Evolutionary conservation across 1,284 basidiomycete species (phyloP).

Genomic region (Irpex lacteus): DNA sequence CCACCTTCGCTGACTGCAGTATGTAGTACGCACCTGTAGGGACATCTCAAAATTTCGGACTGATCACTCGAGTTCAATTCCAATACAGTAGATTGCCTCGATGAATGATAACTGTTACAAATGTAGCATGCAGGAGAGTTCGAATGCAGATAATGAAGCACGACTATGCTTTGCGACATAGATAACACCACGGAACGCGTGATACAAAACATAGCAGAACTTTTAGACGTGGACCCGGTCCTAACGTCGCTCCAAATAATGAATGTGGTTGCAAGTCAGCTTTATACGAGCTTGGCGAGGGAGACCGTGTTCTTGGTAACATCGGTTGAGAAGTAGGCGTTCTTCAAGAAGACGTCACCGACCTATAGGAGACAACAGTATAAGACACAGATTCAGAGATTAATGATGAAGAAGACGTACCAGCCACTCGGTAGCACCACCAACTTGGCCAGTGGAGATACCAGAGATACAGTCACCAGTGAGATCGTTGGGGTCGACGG

Average conservation of each 20-base stretch:
- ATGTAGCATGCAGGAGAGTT: not conserved
- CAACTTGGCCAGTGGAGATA: constrained; percentile 65
- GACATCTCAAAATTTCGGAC: no score
- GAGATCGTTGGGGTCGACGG: constrained; percentile 59
- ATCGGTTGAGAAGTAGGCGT: constrained; percentile 77
- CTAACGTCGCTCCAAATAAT: constrained; percentile 2
- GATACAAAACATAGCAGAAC: constrained; percentile 1
- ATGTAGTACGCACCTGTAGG: no score
- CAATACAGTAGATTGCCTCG: constrained; percentile 4
- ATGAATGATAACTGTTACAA: constrained; percentile 4
- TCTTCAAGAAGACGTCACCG: constrained; percentile 76
- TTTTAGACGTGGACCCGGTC: constrained; percentile 7
- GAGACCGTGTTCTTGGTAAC: constrained; percentile 66
- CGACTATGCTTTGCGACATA: constrained; percentile 2
- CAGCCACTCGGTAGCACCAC: constrained; percentile 70
- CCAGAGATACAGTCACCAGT: constrained; percentile 73
- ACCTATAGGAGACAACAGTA: constrained; percentile 32
- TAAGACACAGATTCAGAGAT: constrained; percentile 12
- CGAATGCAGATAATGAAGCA: not conserved
- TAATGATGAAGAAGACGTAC: constrained; percentile 33
- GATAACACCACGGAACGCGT: not conserved
- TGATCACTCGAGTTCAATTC: not conserved
- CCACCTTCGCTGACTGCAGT: no score
- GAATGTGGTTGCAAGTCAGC: not conserved
- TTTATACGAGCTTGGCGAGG: constrained; percentile 47